Base-by-base conservation (phyloP, 805 yeast genomes). In the Starmera dryadoides region DNA sequence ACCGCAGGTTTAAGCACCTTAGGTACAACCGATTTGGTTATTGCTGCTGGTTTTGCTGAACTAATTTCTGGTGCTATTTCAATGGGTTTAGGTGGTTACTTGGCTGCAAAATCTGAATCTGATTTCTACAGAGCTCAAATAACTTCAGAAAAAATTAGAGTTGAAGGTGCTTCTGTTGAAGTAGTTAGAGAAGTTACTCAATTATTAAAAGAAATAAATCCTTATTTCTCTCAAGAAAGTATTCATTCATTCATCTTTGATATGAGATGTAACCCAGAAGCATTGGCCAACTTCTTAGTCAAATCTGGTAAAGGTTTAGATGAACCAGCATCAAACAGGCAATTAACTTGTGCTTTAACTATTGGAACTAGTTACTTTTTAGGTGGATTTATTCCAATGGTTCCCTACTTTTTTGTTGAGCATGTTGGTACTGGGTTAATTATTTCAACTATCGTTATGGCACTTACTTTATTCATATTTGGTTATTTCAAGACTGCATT, bases 11-110 rank as follows among this genome's bases (percentile, higher is more conserved):
- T 91, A 40, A 83, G 95, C 1, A 81, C 94, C 1, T 72, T 91
- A 39, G 98, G 98, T 39, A 84, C 86, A 59, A 69, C 95, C 16
- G 83, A 77, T 59, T 73, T 91, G 46, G 98, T 91, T 37, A 87
- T 91, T 44, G 87, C 97, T 20, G 98, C 98, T 71, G 98, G 98
- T 19, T 77, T 91, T 74, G 98, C 98, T 8, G 98, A 91, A 67
- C 76, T 91, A 49, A 94, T 91, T 4, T 85, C 96, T 6, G 98
- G 98, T 36, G 95, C 98, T 34, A 89, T 91, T 38, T 85, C 95
- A 22, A 91, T 91, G 98, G 98, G 98, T 8, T 75, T 91, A 40
- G 98, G 98, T 42, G 98, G 98, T 26, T 91, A 76, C 60, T 69
- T 91, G 40, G 98, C 98, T 25, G 98, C 98, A 33, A 83, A 82